Conservation (phyloP, 768 basidiomycete species). For the Phylloporus scabripes region DNA sequence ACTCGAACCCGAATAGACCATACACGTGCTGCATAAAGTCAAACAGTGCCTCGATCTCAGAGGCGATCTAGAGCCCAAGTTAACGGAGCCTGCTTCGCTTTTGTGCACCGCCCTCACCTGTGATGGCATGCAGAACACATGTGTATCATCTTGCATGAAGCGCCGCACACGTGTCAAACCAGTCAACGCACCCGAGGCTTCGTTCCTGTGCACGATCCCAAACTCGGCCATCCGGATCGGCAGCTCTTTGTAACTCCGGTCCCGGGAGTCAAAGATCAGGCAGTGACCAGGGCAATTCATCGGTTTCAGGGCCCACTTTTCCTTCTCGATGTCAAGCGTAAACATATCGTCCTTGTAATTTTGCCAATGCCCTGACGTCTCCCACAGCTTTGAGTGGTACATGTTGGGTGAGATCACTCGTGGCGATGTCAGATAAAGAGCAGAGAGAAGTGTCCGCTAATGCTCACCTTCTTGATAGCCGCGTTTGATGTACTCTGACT, state of each 20-base stretch:
- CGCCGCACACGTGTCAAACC: constrained; percentile 90
- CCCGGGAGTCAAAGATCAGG: constrained; percentile 90
- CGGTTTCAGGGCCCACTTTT: constrained; percentile 92
- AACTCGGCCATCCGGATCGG: constrained; percentile 99
- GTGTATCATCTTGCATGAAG: constrained; percentile 97
- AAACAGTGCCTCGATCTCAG: constrained; percentile 82
- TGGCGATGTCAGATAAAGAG: constrained; percentile 8
- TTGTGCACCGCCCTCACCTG: constrained; percentile 45
- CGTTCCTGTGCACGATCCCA: constrained; percentile 94
- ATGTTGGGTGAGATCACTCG: constrained; percentile 97
- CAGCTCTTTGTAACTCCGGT: constrained; percentile 91
- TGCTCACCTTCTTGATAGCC: constrained; percentile 84
- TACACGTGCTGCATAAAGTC: constrained; percentile 95
- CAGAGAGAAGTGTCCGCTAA: background rate
- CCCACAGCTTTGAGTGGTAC: constrained; percentile 95
- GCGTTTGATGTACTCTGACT: constrained; percentile 92
- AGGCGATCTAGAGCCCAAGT: constrained; percentile 55
- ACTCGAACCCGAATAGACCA: constrained; percentile 90
- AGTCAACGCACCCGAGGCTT: constrained; percentile 89
- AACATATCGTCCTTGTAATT: constrained; percentile 99
- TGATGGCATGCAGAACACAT: constrained; percentile 95
- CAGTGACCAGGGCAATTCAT: constrained; percentile 99
- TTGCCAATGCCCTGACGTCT: constrained; percentile 96
- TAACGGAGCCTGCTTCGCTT: background rate
- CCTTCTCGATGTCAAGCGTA: constrained; percentile 88